Base-by-base conservation (phyloP, 2,329 filamentous ascomycete genomes). In the Cadophora luteo-olivacea region DNA sequence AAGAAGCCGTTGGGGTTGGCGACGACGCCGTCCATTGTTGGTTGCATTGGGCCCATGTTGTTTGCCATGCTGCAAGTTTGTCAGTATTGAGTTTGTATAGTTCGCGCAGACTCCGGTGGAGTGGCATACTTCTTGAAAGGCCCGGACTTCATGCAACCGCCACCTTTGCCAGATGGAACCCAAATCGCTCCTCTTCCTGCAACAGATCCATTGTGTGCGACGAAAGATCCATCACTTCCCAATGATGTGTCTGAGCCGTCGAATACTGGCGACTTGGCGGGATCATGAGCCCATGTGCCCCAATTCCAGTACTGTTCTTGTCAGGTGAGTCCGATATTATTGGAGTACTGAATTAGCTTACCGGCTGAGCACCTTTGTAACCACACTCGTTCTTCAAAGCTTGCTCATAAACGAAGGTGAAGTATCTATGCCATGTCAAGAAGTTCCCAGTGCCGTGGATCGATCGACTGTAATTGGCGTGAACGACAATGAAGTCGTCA, bases 121-220 rank as follows among this genome's bases (percentile, higher is more conserved):
- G 32, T 11, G 11, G 32, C 33, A 8, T 36, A 64, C 61, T 64
- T 48, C 51, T 64, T 64, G 76, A 85, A 84, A 0, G 83, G 83
- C 0, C 83, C 83, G 2, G 77, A 80, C 14, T 76, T 79, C 2
- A 89, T 80, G 72, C 85, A 88, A 3, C 86, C 86, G 48, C 86
- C 86, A 14, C 86, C 86, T 0, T 81, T 81, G n/a, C 85, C 86
- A 0, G 82, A 82, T 0, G 82, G 82, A 65, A 77, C 61, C 57
- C 58, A 68, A 33, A 68, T 65, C n/a, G 45, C 51, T 68, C 72
- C 79, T 60, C 54, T 52, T 41, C 66, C 66, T 19, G 61, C 57
- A 24, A 65, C 52, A 16, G 64, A 62, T 1, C 73, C 72, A 3
- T 71, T 70, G 55, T 78, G 72, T 5, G 74, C 64, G 3, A 73